Evolutionary conservation across 2,329 filamentous ascomycete genomes (phyloP).

Genomic region (Alternaria ethzedia): DNA sequence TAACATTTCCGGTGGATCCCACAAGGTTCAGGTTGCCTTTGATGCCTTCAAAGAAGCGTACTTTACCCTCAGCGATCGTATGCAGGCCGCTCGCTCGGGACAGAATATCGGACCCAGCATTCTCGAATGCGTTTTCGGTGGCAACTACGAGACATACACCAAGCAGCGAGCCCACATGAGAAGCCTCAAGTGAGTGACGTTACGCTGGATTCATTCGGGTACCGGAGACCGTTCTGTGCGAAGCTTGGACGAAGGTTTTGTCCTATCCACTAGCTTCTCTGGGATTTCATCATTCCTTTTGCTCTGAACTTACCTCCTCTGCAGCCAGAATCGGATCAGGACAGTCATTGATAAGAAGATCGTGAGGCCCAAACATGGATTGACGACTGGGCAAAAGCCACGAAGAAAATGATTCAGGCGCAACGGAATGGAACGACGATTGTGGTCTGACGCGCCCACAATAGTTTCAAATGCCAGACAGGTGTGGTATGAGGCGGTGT

Average conservation of each 20-base stretch:
- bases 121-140: constrained; percentile 73
- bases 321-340: not conserved
- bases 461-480: not conserved
- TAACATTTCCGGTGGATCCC: constrained; percentile 88
- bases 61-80: constrained; percentile 55
- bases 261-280: not conserved
- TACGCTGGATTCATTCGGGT: constrained; percentile 10
- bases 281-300: not conserved
- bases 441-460: not conserved
- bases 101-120: constrained; percentile 59
- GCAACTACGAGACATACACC: constrained; percentile 78
- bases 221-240: not conserved
- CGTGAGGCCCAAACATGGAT: not conserved
- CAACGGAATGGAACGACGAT: not conserved
- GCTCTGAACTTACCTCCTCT: not conserved
- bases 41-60: constrained; percentile 66
- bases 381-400: not conserved
- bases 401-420: not conserved
- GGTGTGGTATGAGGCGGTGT: not conserved
- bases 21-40: constrained; percentile 71
- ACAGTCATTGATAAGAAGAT: not conserved
- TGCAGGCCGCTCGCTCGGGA: constrained; percentile 49
- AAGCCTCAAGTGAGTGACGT: constrained; percentile 33
- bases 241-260: not conserved
- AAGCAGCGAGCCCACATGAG: constrained; percentile 69